A percentile compares a stretch with the other conserved stretches of the same genome.
phyloP scores from a whole-genome alignment of 2,329 filamentous ascomycete genomes.

The Trichoderma sp. region DNA sequence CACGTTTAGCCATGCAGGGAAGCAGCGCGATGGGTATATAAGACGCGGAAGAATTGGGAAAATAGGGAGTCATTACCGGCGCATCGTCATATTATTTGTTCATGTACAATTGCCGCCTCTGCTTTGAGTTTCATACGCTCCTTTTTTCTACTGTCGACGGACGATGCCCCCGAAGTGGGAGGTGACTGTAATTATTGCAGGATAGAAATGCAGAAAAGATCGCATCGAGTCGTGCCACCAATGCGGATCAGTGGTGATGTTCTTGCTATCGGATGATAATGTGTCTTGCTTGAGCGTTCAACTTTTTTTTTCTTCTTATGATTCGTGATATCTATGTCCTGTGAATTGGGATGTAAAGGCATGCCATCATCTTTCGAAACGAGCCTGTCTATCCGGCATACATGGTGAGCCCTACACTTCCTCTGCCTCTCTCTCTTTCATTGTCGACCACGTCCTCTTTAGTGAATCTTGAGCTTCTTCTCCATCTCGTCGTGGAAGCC shows the following conservation, averaged over 20 bases:
- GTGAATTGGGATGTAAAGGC: background rate
- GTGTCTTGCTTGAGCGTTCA: background rate
- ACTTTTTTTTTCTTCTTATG: background rate
- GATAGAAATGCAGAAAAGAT: conserved; percentile 33
- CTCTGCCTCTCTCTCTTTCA: background rate
- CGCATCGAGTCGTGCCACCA: background rate
- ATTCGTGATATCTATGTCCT: conserved; percentile 1
- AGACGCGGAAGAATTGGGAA: conserved; percentile 33
- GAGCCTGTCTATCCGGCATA: background rate
- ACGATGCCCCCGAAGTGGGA: conserved; percentile 12
- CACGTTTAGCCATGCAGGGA: conserved; percentile 21
- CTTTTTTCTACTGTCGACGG: conserved; percentile 12
- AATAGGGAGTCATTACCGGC: conserved; percentile 34
- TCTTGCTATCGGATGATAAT: background rate
- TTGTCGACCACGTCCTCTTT: background rate
- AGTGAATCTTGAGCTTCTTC: conserved; percentile 76
- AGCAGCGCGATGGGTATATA: conserved; percentile 31
- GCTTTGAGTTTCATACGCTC: conserved; percentile 18
- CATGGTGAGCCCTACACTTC: background rate
- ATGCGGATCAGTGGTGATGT: background rate
- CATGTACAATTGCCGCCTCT: conserved; percentile 26
- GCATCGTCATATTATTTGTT: conserved; percentile 32
- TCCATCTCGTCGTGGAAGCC: conserved; percentile 94
- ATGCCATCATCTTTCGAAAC: background rate
- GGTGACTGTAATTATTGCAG: conserved; percentile 31